A percentile compares a stretch with the other conserved stretches of the same genome.
Evolutionary conservation across 2,329 filamentous ascomycete genomes (phyloP).

Genomic region (Aspergillus arachidicola): DNA sequence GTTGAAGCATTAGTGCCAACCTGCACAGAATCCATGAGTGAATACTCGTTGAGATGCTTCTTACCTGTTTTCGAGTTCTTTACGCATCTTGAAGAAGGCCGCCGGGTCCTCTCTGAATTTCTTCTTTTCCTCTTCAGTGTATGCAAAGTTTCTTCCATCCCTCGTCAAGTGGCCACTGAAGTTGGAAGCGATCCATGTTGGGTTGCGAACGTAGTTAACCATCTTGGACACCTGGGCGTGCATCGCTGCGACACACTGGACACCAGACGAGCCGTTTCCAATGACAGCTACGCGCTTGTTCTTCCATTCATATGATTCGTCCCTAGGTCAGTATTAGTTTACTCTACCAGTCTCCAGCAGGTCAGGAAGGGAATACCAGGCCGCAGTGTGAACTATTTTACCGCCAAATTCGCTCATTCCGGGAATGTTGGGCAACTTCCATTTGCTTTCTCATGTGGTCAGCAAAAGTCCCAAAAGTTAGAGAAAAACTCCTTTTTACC

Average conservation of each 20-base stretch:
- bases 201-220: slow-evolving; percentile 30
- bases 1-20: not conserved
- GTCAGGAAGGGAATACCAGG: slow-evolving; percentile 25
- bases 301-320: slow-evolving; percentile 22
- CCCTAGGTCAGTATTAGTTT: not conserved
- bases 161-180: slow-evolving; percentile 24
- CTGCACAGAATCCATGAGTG: too few species aligned
- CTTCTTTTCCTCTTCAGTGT: slow-evolving; percentile 26
- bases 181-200: slow-evolving; percentile 31
- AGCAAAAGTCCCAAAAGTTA: not conserved
- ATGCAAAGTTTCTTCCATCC: slow-evolving; percentile 28
- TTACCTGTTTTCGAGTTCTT: not conserved
- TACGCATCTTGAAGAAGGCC: not conserved
- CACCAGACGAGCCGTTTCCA: slow-evolving; percentile 36
- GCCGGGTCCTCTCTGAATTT: slow-evolving; percentile 22
- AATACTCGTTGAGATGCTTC: not conserved
- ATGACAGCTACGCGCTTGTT: slow-evolving; percentile 32
- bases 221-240: slow-evolving; percentile 24
- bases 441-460: slow-evolving; percentile 9
- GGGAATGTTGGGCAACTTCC: slow-evolving; percentile 31
- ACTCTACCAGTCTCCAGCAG: not conserved
- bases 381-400: slow-evolving; percentile 27
- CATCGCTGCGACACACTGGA: slow-evolving; percentile 31
- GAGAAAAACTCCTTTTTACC: not conserved
- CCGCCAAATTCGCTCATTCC: slow-evolving; percentile 28